Evolutionary conservation across 2,329 filamentous ascomycete genomes (phyloP), one percentile per base, ranked within the genome.

Genomic region (Sclerotinia nivalis): DNA sequence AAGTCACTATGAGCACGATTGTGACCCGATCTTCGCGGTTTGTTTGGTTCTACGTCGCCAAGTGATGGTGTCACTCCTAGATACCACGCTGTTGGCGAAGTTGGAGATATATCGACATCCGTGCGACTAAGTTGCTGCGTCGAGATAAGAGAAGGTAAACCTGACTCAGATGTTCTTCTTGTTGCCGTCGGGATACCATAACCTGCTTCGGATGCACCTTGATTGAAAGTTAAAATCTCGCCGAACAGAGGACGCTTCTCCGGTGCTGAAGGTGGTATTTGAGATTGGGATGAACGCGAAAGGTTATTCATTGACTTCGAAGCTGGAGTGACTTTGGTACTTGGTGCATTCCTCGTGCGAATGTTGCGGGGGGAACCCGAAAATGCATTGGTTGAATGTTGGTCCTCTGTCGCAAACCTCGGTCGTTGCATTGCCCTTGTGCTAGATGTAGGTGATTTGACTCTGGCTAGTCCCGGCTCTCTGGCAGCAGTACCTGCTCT

Each of bases 151-250:
- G 84, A 85, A 72, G 85, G 84, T 73, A 91, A 80, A 77, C 85
- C 88, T n/a, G 91, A 89, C 76, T 94, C 92, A 56, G 91, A 92
- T 31, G 89, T 89, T 79, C 90, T 85, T 72, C 90, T 83, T 71
- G 84, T 82, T 65, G 85, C 81, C 64, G 82, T 76, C 60, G 77
- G 73, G 73, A 91, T 91, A 66, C 89, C 89, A 80, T 88, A 88
- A 7, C 87, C 88, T 66, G 83, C 81, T 62, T 84, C 81, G 28
- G 83, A 79, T 37, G 83, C 77, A 73, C 86, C 83, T 75, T 83
- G 83, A 74, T 87, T 84, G 50, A 87, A 83, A n/a, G 87, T 85
- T 40, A 88, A 81, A 74, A 94, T 86, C 79, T 94, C 92, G 50
- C 92, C 92, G 81, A 95, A 95, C 28, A 94, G 81, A 49, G 92